Base-by-base conservation (phyloP, 2,329 filamentous ascomycete genomes). In the Aspergillus fumigatus region DNA sequence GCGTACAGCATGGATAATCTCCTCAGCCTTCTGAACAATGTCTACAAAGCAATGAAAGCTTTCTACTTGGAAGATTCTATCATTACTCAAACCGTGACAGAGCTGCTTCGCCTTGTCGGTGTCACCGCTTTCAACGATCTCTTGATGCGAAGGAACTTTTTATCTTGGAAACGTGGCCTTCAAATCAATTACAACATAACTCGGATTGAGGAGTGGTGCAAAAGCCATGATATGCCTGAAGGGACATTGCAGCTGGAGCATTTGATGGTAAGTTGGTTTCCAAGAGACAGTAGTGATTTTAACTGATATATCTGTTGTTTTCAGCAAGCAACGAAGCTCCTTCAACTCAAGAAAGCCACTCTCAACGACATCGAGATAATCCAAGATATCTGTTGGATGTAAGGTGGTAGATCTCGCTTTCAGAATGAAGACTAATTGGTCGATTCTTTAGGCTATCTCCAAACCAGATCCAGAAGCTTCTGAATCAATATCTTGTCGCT, bases 171-270 rank as follows among this genome's bases (percentile, higher is more conserved):
- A 82, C 91, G 94, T 75, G 94, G 94, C 67, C 84, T 99, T 54
- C 94, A 99, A 76, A 99, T 99, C 79, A 99, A 99, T 79, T 99
- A 99, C 82, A 99, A 99, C 79, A 99, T 99, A 74, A 99, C 94
- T 25, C 86, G 94, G 56, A 99, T 99, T 62, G 94, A 99, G 75
- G 94, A 99, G 77, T 99, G 94, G 94, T 99, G 94, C 79, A 99
- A 99, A 85, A 96, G 92, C 70, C 95, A 99, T 74, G 94, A 97
- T 67, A 97, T 99, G 93, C 94, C 94, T 1, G 93, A 99, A 76
- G 94, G 94, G 54, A 99, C 93, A 29, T 83, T 99, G 53, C 93
- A 97, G 78, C 84, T 99, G 55, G 94, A 99, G 80, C 94, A 99
- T 80, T 79, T 99, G 66, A 99, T 99, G 94, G 89, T 91, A 77